These are phyloP conservation scores for Asterionellopsis glacialis DNA, from an alignment of 108 stramenopile species.

Conservation along the genomic window DNA sequence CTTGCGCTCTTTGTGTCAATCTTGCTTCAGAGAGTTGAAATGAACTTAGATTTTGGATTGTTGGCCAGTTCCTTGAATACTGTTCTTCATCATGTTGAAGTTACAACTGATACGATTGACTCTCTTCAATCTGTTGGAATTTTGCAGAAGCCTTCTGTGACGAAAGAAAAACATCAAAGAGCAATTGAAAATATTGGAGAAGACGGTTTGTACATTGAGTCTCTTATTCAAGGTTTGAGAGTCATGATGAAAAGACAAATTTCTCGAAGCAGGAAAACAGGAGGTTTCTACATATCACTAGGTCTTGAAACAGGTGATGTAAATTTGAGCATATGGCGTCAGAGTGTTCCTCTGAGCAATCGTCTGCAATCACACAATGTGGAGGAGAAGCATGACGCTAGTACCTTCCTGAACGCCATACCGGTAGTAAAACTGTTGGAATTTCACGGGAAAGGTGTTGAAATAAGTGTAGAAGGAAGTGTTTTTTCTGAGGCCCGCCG, in stretches of 20 bases:
- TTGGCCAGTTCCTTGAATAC: slow-evolving; percentile 44
- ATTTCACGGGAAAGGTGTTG: slow-evolving; percentile 20
- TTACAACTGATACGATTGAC: slow-evolving; percentile 7
- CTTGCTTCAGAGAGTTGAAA: slow-evolving; percentile 34
- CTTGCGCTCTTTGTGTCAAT: slow-evolving; percentile 45
- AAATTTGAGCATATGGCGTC: slow-evolving; percentile 25
- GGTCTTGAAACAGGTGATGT: not conserved
- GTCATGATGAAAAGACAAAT: slow-evolving; percentile 4
- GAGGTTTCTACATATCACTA: not conserved
- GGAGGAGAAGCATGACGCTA: not conserved
- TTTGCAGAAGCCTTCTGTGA: no score
- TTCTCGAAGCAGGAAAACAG: not conserved
- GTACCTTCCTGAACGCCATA: not conserved
- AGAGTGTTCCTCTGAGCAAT: slow-evolving; percentile 27
- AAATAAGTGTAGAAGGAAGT: slow-evolving; percentile 31
- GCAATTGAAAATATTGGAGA: no score
- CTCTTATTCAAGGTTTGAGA: not conserved
- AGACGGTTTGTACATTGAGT: no score
- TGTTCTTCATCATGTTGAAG: slow-evolving; percentile 37
- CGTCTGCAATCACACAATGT: slow-evolving; percentile 5
- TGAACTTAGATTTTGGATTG: slow-evolving; percentile 49
- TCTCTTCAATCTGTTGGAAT: not conserved
- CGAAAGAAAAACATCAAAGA: no score
- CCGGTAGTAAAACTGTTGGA: slow-evolving; percentile 13
- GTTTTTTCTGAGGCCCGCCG: slow-evolving; percentile 16